Percentiles rank a stretch among this genome's conserved stretches.
These are phyloP conservation scores for Bryoerythrophyllum caledonicum DNA, from an alignment of 225 moss, liverwort and hornwort genomes.

Conservation along the genomic window DNA sequence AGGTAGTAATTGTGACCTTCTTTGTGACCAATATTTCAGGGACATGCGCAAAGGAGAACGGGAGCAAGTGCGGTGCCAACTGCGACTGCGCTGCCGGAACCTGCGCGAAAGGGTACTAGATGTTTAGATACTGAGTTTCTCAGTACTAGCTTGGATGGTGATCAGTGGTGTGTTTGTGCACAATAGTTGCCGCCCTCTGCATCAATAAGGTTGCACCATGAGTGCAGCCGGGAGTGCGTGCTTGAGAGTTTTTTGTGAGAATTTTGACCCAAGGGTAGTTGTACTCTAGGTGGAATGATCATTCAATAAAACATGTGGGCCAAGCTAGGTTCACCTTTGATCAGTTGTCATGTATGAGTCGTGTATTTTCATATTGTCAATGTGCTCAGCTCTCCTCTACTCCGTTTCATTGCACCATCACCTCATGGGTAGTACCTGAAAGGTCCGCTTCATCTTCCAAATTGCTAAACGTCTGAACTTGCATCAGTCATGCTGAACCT, in stretches of 20 bases:
- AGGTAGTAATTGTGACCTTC: not conserved
- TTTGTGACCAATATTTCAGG: not conserved
- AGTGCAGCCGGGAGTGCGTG: not conserved
- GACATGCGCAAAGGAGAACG: constrained; percentile 12
- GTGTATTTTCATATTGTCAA: not conserved
- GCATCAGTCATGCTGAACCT: no score
- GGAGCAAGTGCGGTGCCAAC: constrained; percentile 4
- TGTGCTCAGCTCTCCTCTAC: not conserved
- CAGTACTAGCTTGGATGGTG: not conserved
- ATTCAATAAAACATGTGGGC: constrained; percentile 5
- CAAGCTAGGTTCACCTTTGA: not conserved
- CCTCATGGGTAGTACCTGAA: no score
- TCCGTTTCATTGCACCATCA: not conserved
- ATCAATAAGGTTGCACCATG: not conserved
- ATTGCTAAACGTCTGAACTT: no score
- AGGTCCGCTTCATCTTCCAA: no score
- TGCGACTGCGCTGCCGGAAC: not conserved
- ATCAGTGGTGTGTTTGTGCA: not conserved
- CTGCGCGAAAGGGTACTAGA: not conserved
- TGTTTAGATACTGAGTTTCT: not conserved
- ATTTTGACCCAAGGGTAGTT: not conserved
- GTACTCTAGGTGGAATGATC: not conserved
- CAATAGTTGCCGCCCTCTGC: not conserved
- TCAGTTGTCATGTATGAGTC: not conserved
- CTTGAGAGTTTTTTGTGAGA: not conserved